phyloP scores from a whole-genome alignment of 352 stramenopile genomes.

The Phytophthora pseudosyringae region DNA sequence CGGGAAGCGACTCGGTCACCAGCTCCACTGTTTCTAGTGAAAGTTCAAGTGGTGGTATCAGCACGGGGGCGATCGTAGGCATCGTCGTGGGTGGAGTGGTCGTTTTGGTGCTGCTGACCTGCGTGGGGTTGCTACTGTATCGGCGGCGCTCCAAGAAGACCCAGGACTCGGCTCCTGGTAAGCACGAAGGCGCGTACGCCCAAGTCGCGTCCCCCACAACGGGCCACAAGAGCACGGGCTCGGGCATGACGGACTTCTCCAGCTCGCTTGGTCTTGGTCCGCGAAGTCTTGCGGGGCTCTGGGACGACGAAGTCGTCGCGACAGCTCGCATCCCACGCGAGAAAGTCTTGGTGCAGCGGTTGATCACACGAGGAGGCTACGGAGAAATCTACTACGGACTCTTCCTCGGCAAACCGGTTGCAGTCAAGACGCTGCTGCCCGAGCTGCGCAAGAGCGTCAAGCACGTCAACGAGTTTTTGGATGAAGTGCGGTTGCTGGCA shows the following conservation, averaged over 20 bases:
- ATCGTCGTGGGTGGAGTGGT: conserved; percentile 9
- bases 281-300: conserved; percentile 13
- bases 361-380: conserved; percentile 35
- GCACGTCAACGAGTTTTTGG: conserved; percentile 32
- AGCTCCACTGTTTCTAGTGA: too few species aligned
- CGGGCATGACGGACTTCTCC: conserved; percentile 2
- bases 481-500: conserved; percentile 59
- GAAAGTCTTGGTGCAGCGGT: conserved; percentile 25
- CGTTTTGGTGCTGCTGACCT: neutral
- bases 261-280: conserved; percentile 4
- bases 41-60: neutral
- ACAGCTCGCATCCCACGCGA: conserved; percentile 36
- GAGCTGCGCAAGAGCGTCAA: conserved; percentile 26
- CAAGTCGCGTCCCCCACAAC: neutral
- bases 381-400: conserved; percentile 37
- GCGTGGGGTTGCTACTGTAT: conserved; percentile 2
- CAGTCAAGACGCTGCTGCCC: conserved; percentile 34
- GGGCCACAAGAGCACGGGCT: conserved; percentile 1
- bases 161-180: neutral
- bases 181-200: neutral
- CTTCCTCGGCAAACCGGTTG: conserved; percentile 21
- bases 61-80: conserved; percentile 9
- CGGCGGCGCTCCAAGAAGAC: neutral
- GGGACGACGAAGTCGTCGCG: conserved; percentile 34
- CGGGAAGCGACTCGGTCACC: neutral